These are phyloP conservation scores for Sporisorium graminicola DNA, from an alignment of 1,284 basidiomycete species.

Conservation along the genomic window DNA sequence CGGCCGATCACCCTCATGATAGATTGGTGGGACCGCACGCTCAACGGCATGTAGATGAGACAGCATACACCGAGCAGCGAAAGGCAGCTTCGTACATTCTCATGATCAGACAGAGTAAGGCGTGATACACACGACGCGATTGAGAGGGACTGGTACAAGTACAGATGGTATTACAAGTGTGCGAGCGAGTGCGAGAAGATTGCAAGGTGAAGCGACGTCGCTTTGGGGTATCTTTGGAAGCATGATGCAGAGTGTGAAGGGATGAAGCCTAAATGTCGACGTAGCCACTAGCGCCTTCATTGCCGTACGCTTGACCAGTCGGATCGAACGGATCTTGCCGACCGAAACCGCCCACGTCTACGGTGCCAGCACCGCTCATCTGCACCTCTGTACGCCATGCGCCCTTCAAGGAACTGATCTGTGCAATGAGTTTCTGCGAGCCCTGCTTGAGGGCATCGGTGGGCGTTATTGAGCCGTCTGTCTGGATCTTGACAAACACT, in stretches of 20 bases:
- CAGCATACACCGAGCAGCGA: background rate
- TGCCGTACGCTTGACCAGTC: conserved; percentile 32
- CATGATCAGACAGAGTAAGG: background rate
- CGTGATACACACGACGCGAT: background rate
- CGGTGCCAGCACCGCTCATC: conserved; percentile 55
- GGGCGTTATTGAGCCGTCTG: conserved; percentile 87
- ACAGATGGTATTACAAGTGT: conserved; percentile 36
- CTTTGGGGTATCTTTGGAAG: conserved; percentile 30
- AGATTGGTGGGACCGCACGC: conserved; percentile 25
- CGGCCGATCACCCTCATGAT: conserved; percentile 13
- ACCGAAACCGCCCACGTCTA: conserved; percentile 42
- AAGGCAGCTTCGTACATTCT: background rate
- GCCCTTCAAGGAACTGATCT: conserved; percentile 74
- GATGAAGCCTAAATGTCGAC: conserved; percentile 44
- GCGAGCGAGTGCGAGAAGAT: background rate
- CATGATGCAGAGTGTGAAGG: background rate
- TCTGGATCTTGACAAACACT: conserved; percentile 94
- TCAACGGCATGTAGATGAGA: conserved; percentile 8
- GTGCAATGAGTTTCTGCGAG: conserved; percentile 84
- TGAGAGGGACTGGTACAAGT: conserved; percentile 18
- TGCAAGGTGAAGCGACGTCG: conserved; percentile 3
- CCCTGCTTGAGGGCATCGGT: conserved; percentile 86
- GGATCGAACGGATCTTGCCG: conserved; percentile 39
- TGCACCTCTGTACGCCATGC: conserved; percentile 73
- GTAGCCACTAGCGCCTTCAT: conserved; percentile 42